Evolutionary conservation across 441 rosid genomes (phyloP), one percentile per base, ranked within the genome.

Genomic region (Corymbia citriodora): DNA sequence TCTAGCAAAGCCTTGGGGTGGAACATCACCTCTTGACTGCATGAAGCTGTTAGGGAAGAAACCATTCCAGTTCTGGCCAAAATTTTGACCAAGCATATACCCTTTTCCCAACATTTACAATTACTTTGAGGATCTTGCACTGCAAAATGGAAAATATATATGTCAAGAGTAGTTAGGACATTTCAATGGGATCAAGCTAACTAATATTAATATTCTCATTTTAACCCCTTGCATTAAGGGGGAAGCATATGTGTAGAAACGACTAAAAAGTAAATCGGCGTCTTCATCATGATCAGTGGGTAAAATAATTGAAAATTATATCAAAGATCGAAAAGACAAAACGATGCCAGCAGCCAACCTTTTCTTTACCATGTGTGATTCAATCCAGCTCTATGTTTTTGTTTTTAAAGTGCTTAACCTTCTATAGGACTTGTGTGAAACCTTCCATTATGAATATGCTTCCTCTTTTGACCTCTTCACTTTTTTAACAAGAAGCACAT

Each of bases 11-110:
- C 6, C 52, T 29, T 55, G 86, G 89, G 49, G 72, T 49, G 79
- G 87, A 53, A 61, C 90, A 90, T 45, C 53, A 40, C 90, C 91
- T 70, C 55, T 83, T 87, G 91, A 89, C 52, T 59, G 81, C 59
- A 72, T 55, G 9, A 36, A 49, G 87, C 70, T 31, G n/a, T 68
- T 49, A 48, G 88, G 85, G 89, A 89, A 33, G 61, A 91, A 40
- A 88, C 55, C 19, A 48, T 54, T 79, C 81, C 45, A 88, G 40
- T 17, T 86, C 92, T 89, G 91, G 74, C 91, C 87, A 54, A 86
- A 87, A 52, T 68, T 45, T 89, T 89, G 70, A 82, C n/a, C 87
- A 50, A 45, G 79, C 87, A 48, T 36, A 54, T 53, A 61, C 29
- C 83, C 81, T 10, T 89, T 53, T 9, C 90, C 74, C 79, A 85